Percentiles rank a stretch among this genome's conserved stretches.
Conservation (phyloP, 2,329 filamentous ascomycete genomes). For the Fusarium pseudograminearum region DNA sequence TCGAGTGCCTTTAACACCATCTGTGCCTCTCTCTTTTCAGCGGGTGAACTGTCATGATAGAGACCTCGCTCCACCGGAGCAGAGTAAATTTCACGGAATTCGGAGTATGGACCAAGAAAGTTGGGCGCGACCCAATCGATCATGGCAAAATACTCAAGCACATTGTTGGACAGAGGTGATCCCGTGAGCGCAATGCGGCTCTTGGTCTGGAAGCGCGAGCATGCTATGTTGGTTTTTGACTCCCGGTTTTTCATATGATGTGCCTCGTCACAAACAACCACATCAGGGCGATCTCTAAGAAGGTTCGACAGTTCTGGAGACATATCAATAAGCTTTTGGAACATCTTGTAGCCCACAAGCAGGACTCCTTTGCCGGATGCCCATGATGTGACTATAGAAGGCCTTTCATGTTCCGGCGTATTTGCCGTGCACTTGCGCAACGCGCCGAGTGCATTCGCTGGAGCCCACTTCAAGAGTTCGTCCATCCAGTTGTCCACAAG, state of each 20-base stretch:
- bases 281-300: constrained; percentile 71
- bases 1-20: constrained; percentile 79
- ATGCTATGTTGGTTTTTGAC: constrained; percentile 64
- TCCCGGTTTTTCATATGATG: constrained; percentile 79
- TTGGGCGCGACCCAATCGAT: constrained; percentile 87
- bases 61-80: constrained; percentile 80
- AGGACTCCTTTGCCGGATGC: constrained; percentile 74
- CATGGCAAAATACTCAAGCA: constrained; percentile 87
- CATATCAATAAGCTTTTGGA: constrained; percentile 58
- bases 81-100: constrained; percentile 79
- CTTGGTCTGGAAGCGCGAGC: constrained; percentile 71
- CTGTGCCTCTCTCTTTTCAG: constrained; percentile 69
- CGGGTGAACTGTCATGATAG: constrained; percentile 69
- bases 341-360: constrained; percentile 80
- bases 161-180: constrained; percentile 86
- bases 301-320: constrained; percentile 55
- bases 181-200: constrained; percentile 87
- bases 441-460: constrained; percentile 65
- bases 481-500: constrained; percentile 86
- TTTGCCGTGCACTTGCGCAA: constrained; percentile 67
- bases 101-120: constrained; percentile 75
- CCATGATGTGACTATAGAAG: constrained; percentile 68
- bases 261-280: constrained; percentile 88
- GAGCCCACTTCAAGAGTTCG: constrained; percentile 79
- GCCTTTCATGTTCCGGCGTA: constrained; percentile 54